Evolutionary conservation across 2,329 filamentous ascomycete species (phyloP), one percentile per base, ranked within the genome.

Genomic region (Fusarium nurragi): DNA sequence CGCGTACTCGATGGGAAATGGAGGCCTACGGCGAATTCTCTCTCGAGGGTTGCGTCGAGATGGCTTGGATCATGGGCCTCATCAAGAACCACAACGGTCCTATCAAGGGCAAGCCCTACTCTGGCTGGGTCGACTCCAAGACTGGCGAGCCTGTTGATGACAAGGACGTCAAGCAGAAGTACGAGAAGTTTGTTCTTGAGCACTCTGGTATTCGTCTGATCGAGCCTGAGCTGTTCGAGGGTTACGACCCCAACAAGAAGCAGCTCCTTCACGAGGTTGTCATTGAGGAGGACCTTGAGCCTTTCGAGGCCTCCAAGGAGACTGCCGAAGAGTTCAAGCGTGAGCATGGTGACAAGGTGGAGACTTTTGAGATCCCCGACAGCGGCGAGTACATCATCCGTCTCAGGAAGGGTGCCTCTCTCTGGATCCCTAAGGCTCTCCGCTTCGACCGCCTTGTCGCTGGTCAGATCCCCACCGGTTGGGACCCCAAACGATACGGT

Each of bases 41-140:
- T 10, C 87, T 99, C 14, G 96, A 99, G 79, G 95, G 95, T 26
- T 98, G 95, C 74, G 90, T 99, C 60, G 95, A 99, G 80, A 99
- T 99, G 95, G 94, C 95, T 28, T 99, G 95, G 95, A 93, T 99
- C 78, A 99, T 98, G 94, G 95, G 95, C 75, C 88, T 98, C 60
- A 98, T 99, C 83, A 97, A 94, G 85, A 97, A 99, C 79, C 92
- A 97, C 83, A 98, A 98, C 71, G 95, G 95, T 18, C 89, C 90
- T 28, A 88, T 99, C 77, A 99, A 99, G 83, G 95, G 95, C 77
- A 91, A 97, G 82, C 91, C 91, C 67, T 98, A 99, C 81, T 93
- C 94, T 69, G 95, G 95, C 71, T 99, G 92, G 93, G 92, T 99
- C 58, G 95, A 99, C 74, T 85, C 88, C 76, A 98, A 98, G 86